Conservation (phyloP, 2,329 filamentous ascomycete genomes). For the Cadophora sp. region DNA sequence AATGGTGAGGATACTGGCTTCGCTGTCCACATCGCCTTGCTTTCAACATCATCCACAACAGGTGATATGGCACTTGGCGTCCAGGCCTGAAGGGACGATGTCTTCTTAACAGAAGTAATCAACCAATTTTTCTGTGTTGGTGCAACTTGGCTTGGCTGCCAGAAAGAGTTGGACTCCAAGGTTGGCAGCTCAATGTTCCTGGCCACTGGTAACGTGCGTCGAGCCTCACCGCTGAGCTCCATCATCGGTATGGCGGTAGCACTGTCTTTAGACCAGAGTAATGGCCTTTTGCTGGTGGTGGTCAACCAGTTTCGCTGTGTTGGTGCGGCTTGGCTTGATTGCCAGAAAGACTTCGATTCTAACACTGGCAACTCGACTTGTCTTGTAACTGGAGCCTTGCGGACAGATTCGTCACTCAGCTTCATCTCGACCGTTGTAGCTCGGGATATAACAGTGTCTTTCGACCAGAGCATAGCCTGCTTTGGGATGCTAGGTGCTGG, state of each 20-base stretch:
- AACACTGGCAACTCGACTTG: conserved; percentile 18
- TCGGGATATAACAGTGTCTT: background rate
- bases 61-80: conserved; percentile 2
- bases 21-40: conserved; percentile 26
- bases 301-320: conserved; percentile 20
- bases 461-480: conserved; percentile 23
- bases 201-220: conserved; percentile 19
- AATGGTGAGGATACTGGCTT: background rate
- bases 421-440: background rate
- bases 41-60: background rate
- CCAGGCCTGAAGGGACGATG: conserved; percentile 20
- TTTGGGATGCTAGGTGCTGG: background rate
- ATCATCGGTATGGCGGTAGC: background rate
- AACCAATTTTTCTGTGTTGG: conserved; percentile 21
- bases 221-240: background rate
- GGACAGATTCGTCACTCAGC: background rate
- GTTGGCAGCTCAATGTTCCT: conserved; percentile 20
- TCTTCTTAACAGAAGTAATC: background rate
- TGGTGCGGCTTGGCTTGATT: conserved; percentile 6
- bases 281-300: background rate
- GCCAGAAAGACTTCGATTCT: conserved; percentile 23
- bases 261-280: conserved; percentile 25
- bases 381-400: conserved; percentile 19
- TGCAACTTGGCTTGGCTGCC: conserved; percentile 16
- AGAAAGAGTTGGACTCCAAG: conserved; percentile 24